These are phyloP conservation scores for Vaccinium vitisidaea DNA, from an alignment of 148 eudicot species.

Conservation along the genomic window DNA sequence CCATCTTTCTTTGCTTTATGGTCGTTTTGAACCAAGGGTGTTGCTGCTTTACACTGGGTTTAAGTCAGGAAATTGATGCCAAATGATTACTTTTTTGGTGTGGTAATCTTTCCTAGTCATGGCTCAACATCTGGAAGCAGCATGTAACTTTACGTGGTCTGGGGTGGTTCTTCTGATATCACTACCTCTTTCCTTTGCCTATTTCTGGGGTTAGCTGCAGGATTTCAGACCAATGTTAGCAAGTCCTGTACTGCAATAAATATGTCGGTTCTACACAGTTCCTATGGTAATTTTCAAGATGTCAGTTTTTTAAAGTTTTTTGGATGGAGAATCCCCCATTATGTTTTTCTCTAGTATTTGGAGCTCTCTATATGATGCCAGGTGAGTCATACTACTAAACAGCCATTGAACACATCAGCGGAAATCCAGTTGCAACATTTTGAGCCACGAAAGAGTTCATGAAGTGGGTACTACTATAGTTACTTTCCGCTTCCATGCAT, in stretches of 20 bases:
- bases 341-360: background rate
- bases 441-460: background rate
- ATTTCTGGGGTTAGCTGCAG: constrained; percentile 9
- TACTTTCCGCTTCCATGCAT: background rate
- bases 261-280: background rate
- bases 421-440: background rate
- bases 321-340: constrained; percentile 10
- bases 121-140: constrained; percentile 7
- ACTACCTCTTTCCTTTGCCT: background rate
- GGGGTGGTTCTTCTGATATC: background rate
- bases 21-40: background rate
- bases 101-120: background rate
- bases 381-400: background rate
- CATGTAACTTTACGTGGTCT: background rate
- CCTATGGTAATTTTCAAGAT: background rate
- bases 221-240: background rate
- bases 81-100: background rate
- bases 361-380: background rate
- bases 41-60: background rate
- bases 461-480: background rate
- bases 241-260: constrained; percentile 9
- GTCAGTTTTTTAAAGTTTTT: background rate
- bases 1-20: background rate
- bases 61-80: background rate
- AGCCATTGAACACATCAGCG: background rate